Conservation (phyloP, 2,329 filamentous ascomycete genomes). For the Cytospora paraplurivora region DNA sequence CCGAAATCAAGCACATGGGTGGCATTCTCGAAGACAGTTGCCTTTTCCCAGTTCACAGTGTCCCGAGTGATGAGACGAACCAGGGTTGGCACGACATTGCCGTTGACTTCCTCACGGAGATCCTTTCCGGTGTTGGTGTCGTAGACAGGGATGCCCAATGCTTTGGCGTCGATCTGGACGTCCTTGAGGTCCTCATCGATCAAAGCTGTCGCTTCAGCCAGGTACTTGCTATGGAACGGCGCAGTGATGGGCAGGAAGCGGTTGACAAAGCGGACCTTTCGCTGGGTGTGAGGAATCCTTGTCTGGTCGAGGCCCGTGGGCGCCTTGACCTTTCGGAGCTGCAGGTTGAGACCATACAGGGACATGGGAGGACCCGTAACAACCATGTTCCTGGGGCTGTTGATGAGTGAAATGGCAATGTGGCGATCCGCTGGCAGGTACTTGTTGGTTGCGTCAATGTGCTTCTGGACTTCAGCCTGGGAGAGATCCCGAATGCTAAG, state of each 20-base stretch:
- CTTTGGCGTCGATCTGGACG: constrained; percentile 71
- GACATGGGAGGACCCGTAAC: constrained; percentile 96
- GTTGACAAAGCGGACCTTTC: constrained; percentile 95
- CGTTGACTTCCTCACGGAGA: constrained; percentile 67
- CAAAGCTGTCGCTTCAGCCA: constrained; percentile 76
- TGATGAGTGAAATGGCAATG: constrained; percentile 92
- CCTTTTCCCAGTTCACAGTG: constrained; percentile 93
- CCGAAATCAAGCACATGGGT: constrained; percentile 97
- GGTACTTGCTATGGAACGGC: constrained; percentile 96
- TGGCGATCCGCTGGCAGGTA: constrained; percentile 91
- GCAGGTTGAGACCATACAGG: constrained; percentile 91
- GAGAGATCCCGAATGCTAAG: constrained; percentile 94
- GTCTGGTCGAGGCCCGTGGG: constrained; percentile 97
- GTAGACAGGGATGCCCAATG: constrained; percentile 82
- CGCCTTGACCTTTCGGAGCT: constrained; percentile 94
- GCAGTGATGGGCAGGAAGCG: constrained; percentile 97
- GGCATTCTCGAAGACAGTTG: constrained; percentile 85
- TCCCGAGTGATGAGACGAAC: constrained; percentile 94
- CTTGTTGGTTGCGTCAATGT: constrained; percentile 95
- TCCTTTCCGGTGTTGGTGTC: constrained; percentile 90
- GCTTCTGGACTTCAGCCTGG: constrained; percentile 85
- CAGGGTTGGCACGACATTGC: constrained; percentile 82
- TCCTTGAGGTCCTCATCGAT: constrained; percentile 88
- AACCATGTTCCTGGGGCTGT: constrained; percentile 95
- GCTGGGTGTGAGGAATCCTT: constrained; percentile 88